Conservation (phyloP, 1,284 basidiomycete species). For the Naganishia albida region DNA sequence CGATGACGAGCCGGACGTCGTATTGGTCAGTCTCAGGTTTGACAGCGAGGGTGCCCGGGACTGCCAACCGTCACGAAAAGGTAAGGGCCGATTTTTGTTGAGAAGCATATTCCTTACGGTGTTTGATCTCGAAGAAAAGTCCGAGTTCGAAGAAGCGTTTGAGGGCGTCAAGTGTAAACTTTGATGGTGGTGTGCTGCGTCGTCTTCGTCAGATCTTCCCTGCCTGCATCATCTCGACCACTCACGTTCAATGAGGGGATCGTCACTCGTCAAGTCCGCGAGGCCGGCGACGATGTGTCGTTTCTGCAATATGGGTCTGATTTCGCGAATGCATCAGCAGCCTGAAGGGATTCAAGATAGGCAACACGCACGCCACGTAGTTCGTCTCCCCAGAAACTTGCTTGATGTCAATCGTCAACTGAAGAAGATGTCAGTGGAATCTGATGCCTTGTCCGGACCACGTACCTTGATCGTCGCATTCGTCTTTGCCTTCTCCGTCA, state of each 20-base stretch:
- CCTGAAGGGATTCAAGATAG: not conserved
- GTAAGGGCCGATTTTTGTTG: not conserved
- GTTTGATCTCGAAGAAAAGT: slow-evolving; percentile 7
- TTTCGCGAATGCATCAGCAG: not conserved
- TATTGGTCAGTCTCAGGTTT: slow-evolving; percentile 1
- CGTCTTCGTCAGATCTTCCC: not conserved
- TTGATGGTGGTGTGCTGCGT: not conserved
- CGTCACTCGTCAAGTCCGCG: slow-evolving; percentile 12
- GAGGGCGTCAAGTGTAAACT: slow-evolving; percentile 9
- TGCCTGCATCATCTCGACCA: not conserved
- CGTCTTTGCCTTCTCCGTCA: slow-evolving; percentile 39
- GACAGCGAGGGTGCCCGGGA: not conserved
- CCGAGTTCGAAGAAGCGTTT: slow-evolving; percentile 13
- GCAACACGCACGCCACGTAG: slow-evolving; percentile 24
- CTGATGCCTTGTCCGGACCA: not conserved
- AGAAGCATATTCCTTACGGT: not conserved
- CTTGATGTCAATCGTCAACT: slow-evolving; percentile 49
- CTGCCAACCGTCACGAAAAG: not conserved
- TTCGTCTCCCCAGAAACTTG: slow-evolving; percentile 46
- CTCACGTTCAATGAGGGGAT: slow-evolving; percentile 23
- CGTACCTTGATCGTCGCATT: slow-evolving; percentile 52
- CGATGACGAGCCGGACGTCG: not conserved
- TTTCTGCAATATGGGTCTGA: slow-evolving; percentile 32
- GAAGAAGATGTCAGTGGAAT: slow-evolving; percentile 1
- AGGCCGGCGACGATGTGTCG: slow-evolving; percentile 31